A percentile compares a stretch with the other conserved stretches of the same genome.
These are phyloP conservation scores for Trametes cubensis DNA, from an alignment of 768 basidiomycete species.

Conservation along the genomic window DNA sequence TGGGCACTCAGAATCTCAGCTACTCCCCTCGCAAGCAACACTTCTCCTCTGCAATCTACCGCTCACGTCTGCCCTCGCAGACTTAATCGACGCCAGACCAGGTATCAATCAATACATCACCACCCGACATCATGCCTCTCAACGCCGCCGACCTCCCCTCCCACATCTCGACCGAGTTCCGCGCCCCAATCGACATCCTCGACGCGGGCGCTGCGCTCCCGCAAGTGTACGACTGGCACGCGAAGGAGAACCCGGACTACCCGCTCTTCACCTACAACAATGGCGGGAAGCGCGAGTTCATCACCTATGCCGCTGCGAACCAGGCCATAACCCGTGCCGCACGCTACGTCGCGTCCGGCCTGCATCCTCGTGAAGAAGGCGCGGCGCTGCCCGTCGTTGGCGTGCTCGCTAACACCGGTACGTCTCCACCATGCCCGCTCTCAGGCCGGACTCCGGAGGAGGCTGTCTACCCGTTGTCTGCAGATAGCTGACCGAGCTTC, in stretches of 20 bases:
- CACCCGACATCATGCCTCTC: constrained; percentile 1
- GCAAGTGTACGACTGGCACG: constrained; percentile 41
- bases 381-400: constrained; percentile 28
- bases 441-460: not conserved
- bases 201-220: constrained; percentile 30
- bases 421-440: not conserved
- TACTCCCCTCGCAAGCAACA: too few relatives aligned
- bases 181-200: constrained; percentile 1
- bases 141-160: constrained; percentile 4
- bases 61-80: too few relatives aligned
- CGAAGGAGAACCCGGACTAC: constrained; percentile 33
- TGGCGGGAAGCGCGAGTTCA: constrained; percentile 17
- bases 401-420: constrained; percentile 27
- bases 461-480: not conserved
- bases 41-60: too few relatives aligned
- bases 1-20: too few relatives aligned
- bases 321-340: constrained; percentile 35
- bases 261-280: constrained; percentile 34
- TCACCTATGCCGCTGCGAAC: constrained; percentile 31
- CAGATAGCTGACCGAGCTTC: not conserved
- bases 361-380: not conserved
- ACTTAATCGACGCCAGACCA: constrained; percentile 8
- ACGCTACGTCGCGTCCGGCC: constrained; percentile 1
- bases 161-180: constrained; percentile 8
- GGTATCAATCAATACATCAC: not conserved